phyloP scores from a whole-genome alignment of 2,329 filamentous ascomycete species.

The Neonectria magnoliae region DNA sequence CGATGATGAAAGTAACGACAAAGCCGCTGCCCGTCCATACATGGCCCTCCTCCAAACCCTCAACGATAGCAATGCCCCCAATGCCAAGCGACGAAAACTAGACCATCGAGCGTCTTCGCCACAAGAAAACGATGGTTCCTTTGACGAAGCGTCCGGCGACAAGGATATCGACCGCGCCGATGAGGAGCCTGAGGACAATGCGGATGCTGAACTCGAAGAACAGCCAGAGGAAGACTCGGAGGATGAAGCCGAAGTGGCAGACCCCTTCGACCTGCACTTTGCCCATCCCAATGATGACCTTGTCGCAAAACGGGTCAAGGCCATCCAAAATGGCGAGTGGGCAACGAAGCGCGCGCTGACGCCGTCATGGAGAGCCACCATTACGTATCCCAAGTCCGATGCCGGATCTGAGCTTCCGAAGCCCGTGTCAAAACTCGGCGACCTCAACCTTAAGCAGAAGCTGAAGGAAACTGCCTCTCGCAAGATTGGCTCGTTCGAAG shows the following conservation, averaged over 20 bases:
- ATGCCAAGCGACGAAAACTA: slow-evolving; percentile 67
- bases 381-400: slow-evolving; percentile 57
- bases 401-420: slow-evolving; percentile 44
- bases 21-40: slow-evolving; percentile 60
- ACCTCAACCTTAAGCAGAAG: slow-evolving; percentile 76
- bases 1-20: slow-evolving; percentile 60
- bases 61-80: slow-evolving; percentile 55
- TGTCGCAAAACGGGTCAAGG: slow-evolving; percentile 63
- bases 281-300: slow-evolving; percentile 71
- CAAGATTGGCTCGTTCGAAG: slow-evolving; percentile 66
- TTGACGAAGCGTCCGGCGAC: slow-evolving; percentile 20
- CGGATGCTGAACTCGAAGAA: slow-evolving; percentile 42
- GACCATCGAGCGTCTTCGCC: slow-evolving; percentile 48
- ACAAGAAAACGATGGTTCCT: slow-evolving; percentile 33
- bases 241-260: slow-evolving; percentile 64
- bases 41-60: slow-evolving; percentile 68
- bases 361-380: slow-evolving; percentile 59
- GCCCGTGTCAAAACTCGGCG: slow-evolving; percentile 52
- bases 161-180: slow-evolving; percentile 53
- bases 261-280: slow-evolving; percentile 88
- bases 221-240: slow-evolving; percentile 53
- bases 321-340: slow-evolving; percentile 63
- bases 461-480: slow-evolving; percentile 65
- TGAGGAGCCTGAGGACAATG: slow-evolving; percentile 57
- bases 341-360: slow-evolving; percentile 57